Conservation (phyloP, 2,329 filamentous ascomycete species). For the Fusarium albidum region DNA sequence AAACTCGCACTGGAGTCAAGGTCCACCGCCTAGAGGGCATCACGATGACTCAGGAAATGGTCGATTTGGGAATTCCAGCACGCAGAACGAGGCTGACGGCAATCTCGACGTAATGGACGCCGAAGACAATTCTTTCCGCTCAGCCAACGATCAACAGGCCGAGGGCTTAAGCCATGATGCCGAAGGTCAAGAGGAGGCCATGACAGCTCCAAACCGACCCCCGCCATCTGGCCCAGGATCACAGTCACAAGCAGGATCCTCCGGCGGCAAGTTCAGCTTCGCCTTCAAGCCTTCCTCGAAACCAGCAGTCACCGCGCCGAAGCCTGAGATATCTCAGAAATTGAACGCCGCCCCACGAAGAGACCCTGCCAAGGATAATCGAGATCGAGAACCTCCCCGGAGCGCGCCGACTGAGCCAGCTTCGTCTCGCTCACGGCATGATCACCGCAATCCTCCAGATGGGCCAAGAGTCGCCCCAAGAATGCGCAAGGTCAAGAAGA, state of each 20-base stretch:
- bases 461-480: constrained; percentile 53
- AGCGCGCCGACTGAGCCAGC: constrained; percentile 63
- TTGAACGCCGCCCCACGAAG: constrained; percentile 70
- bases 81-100: constrained; percentile 23
- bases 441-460: constrained; percentile 45
- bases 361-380: constrained; percentile 38
- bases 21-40: constrained; percentile 32
- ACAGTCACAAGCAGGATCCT: constrained; percentile 53
- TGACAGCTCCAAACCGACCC: constrained; percentile 63
- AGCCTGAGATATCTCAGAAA: constrained; percentile 72
- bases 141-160: constrained; percentile 15
- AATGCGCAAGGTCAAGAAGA: constrained; percentile 71
- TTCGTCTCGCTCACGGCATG: constrained; percentile 53
- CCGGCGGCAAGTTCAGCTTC: constrained; percentile 86
- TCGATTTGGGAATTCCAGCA: constrained; percentile 21
- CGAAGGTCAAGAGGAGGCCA: constrained; percentile 54
- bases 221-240: constrained; percentile 63
- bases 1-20: constrained; percentile 70
- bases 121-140: constrained; percentile 40
- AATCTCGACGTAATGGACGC: constrained; percentile 26
- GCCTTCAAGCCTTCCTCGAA: constrained; percentile 83
- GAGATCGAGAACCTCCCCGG: constrained; percentile 57
- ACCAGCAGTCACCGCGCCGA: constrained; percentile 62
- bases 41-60: constrained; percentile 33
- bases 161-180: constrained; percentile 46